Evolutionary conservation across 768 basidiomycete genomes (phyloP), one percentile per base, ranked within the genome.

Genomic region (Astraeus odoratus): DNA sequence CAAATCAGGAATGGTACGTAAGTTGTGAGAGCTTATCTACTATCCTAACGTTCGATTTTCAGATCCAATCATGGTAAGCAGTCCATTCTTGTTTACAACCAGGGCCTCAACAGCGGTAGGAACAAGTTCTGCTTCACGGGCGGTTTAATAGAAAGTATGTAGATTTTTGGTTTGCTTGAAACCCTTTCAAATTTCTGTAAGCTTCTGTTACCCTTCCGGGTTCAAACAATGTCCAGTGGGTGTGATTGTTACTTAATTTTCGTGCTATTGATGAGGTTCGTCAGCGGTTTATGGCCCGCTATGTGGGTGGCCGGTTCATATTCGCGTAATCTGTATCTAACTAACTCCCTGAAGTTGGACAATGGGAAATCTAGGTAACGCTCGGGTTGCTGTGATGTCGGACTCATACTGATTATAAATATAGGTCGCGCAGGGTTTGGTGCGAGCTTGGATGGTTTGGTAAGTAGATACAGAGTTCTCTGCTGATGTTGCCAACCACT

Each of bases 111-210:
- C 9, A 15, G 12, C 3, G 34, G 35, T 43, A 67, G 68, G 75
- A 83, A 81, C 60, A 80, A 81, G 65, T 80, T 93, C 51, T 90
- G 86, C 61, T 89, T 90, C 59, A 86, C 85, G 8, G 83, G 83
- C 5, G 88, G 88, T 33, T 62, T 86, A 40, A 72, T 87, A 42
- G 85, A 80, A 65, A 57, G 62, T 64, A 20, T 18, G 52, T 49
- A 3, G 39, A 9, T 13, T 29, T 9, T n/a, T n/a, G n/a, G 26
- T 19, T 36, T 38, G n/a, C 8, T 9, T 10, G 12, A 15, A 0
- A 13, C 26, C 31, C 0, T 23, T 7, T 43, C 65, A 20, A 57
- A 20, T 16, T 20, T 16, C 51, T 33, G 12, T 13, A 61, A 58
- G 63, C 67, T 18, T 55, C 61, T 24, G 70, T 73, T 27, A 63